Conservation (phyloP, 1,284 basidiomycete genomes). For the Vanrija sp. region DNA sequence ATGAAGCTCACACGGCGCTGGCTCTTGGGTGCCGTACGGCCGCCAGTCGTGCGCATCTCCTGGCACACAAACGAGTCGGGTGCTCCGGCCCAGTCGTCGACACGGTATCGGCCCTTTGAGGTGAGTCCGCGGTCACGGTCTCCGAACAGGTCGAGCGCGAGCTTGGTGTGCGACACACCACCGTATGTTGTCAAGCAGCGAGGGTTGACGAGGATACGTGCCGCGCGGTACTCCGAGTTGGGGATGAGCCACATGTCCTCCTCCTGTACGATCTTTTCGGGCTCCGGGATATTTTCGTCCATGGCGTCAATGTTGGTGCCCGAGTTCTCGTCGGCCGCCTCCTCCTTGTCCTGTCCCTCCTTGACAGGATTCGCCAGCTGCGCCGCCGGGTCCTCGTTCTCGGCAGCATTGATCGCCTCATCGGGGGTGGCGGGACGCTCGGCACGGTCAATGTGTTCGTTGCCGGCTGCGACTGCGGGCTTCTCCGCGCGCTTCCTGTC, state of each 20-base stretch:
- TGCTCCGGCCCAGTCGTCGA: constrained; percentile 90
- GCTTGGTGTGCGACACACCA: constrained; percentile 85
- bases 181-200: constrained; percentile 94
- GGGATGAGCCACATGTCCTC: constrained; percentile 61
- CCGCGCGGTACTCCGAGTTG: constrained; percentile 81
- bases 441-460: too few species aligned
- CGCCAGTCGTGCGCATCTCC: constrained; percentile 87
- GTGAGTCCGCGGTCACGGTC: constrained; percentile 51
- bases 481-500: background rate
- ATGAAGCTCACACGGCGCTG: constrained; percentile 82
- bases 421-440: background rate
- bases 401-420: background rate
- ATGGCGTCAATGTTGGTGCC: constrained; percentile 88
- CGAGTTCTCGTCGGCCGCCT: constrained; percentile 53
- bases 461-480: constrained; percentile 6
- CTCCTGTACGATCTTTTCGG: constrained; percentile 41
- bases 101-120: constrained; percentile 62
- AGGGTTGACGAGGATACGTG: constrained; percentile 86
- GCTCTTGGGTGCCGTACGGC: constrained; percentile 84
- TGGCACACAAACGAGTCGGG: constrained; percentile 95
- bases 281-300: constrained; percentile 54
- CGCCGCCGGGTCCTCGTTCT: constrained; percentile 15
- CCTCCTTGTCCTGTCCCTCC: constrained; percentile 23
- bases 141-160: constrained; percentile 86
- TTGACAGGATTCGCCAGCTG: constrained; percentile 7